These are phyloP conservation scores for Juncus effusus DNA, from an alignment of 176 grass and related monocot genomes.

Conservation along the genomic window DNA sequence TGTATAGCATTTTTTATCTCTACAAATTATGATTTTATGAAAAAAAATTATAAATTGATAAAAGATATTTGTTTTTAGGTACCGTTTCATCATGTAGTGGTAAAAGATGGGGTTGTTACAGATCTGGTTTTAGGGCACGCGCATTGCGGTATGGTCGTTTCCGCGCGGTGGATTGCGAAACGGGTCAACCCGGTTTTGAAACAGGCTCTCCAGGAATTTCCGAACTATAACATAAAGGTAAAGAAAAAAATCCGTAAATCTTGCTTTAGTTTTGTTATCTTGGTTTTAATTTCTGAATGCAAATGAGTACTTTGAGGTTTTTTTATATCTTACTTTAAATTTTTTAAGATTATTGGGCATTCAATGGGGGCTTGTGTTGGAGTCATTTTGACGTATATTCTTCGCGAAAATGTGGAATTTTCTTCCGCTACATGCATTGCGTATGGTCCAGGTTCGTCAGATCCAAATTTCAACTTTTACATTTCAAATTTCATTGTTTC, in stretches of 20 bases:
- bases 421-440: slow-evolving; percentile 78
- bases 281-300: slow-evolving; percentile 13
- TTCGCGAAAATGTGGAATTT: slow-evolving; percentile 69
- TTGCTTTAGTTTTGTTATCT: slow-evolving; percentile 10
- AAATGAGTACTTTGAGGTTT: slow-evolving; percentile 17
- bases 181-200: background rate
- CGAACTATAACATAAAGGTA: slow-evolving; percentile 22
- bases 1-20: background rate
- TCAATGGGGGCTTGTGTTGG: slow-evolving; percentile 90
- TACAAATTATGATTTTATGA: background rate
- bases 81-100: slow-evolving; percentile 17
- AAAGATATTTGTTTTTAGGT: background rate
- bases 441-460: slow-evolving; percentile 77
- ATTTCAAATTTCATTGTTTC: background rate
- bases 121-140: slow-evolving; percentile 23
- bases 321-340: slow-evolving; percentile 30
- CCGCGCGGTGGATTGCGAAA: slow-evolving; percentile 22
- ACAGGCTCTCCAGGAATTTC: slow-evolving; percentile 12
- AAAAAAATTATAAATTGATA: background rate
- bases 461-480: background rate
- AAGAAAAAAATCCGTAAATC: slow-evolving; percentile 1
- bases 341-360: slow-evolving; percentile 81
- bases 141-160: slow-evolving; percentile 24
- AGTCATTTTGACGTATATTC: slow-evolving; percentile 80
- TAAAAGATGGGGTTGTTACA: slow-evolving; percentile 10